Percentiles rank a stretch among this genome's conserved stretches.
These are phyloP conservation scores for Melanopsichium pennsylvanicum DNA, from an alignment of 1,284 basidiomycete species.

Conservation along the genomic window DNA sequence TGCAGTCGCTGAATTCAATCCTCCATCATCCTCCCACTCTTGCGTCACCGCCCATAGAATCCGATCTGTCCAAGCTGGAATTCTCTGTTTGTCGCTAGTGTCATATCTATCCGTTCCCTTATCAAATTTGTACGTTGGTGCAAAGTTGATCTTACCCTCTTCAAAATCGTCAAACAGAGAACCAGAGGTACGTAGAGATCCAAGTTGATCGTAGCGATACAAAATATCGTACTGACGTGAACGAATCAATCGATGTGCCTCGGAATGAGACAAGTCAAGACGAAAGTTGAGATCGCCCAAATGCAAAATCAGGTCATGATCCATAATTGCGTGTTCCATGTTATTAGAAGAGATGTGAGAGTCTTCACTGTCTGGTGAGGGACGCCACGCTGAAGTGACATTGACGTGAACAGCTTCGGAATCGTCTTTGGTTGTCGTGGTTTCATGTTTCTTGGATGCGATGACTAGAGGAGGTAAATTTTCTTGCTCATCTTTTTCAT, in stretches of 20 bases:
- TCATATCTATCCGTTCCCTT: slow-evolving; percentile 81
- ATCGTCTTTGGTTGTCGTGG: too few relatives aligned
- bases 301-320: slow-evolving; percentile 77
- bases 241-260: slow-evolving; percentile 71
- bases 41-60: slow-evolving; percentile 72
- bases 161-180: slow-evolving; percentile 81
- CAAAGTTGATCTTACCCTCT: slow-evolving; percentile 86
- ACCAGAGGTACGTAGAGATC: slow-evolving; percentile 17
- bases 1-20: too few relatives aligned
- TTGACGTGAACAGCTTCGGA: too few relatives aligned
- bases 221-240: slow-evolving; percentile 68
- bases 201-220: slow-evolving; percentile 74
- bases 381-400: not conserved
- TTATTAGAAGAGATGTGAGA: not conserved
- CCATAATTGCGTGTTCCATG: slow-evolving; percentile 24
- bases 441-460: too few relatives aligned
- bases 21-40: slow-evolving; percentile 28
- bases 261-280: slow-evolving; percentile 82
- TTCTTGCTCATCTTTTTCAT: too few relatives aligned
- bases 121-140: slow-evolving; percentile 88
- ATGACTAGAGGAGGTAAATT: too few relatives aligned
- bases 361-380: not conserved
- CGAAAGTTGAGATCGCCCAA: slow-evolving; percentile 94
- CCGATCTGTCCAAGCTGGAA: slow-evolving; percentile 86
- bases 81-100: slow-evolving; percentile 91